Conservation (phyloP, 2,329 filamentous ascomycete genomes). For the Fusarium albidum region DNA sequence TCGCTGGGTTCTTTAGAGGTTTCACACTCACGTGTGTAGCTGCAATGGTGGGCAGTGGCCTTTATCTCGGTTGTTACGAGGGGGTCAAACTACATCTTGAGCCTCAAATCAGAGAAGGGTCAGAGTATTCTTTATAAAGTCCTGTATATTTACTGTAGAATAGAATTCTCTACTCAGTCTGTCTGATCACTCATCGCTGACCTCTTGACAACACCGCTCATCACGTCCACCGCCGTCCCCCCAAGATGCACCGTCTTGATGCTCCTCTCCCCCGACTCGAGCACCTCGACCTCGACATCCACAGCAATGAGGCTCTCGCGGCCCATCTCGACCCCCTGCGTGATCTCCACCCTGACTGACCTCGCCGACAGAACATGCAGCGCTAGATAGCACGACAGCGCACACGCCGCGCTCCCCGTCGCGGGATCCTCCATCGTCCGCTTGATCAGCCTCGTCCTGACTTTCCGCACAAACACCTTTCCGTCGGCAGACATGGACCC, state of each 20-base stretch:
- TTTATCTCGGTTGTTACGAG: conserved; percentile 27
- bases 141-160: too few relatives aligned
- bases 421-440: conserved; percentile 63
- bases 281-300: conserved; percentile 45
- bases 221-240: conserved; percentile 16
- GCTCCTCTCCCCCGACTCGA: neutral
- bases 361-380: conserved; percentile 43
- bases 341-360: conserved; percentile 56
- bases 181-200: too few relatives aligned
- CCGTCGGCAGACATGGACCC: conserved; percentile 32
- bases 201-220: too few relatives aligned
- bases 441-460: conserved; percentile 69
- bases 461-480: conserved; percentile 30
- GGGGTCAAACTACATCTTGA: conserved; percentile 15
- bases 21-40: conserved; percentile 23
- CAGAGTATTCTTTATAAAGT: too few relatives aligned
- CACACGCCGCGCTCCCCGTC: conserved; percentile 68
- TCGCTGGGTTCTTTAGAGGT: conserved; percentile 21
- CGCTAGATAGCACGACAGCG: conserved; percentile 63
- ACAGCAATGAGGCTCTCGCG: conserved; percentile 60
- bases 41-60: conserved; percentile 18
- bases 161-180: too few relatives aligned
- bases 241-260: conserved; percentile 19
- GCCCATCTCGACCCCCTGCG: conserved; percentile 74
- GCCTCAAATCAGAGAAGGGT: too few relatives aligned